Percentiles rank a stretch among this genome's conserved stretches.
These are phyloP conservation scores for Schizothecium vesticola DNA, from an alignment of 495 filamentous ascomycete species.

Conservation along the genomic window DNA sequence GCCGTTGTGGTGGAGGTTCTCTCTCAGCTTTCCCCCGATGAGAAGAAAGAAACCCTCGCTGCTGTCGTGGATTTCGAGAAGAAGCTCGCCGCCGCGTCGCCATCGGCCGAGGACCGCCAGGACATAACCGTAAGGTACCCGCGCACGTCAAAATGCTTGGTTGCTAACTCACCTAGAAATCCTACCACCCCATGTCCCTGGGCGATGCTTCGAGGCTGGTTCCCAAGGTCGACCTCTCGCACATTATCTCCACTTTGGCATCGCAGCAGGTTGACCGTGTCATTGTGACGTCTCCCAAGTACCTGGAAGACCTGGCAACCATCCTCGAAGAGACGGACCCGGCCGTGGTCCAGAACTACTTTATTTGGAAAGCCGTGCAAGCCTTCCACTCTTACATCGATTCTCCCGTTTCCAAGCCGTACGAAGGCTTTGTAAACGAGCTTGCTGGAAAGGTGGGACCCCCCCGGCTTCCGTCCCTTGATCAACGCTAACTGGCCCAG, in stretches of 20 bases:
- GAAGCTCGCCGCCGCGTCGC: slow-evolving; percentile 52
- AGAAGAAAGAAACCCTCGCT: slow-evolving; percentile 14
- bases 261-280: slow-evolving; percentile 53
- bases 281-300: slow-evolving; percentile 38
- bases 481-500: neutral
- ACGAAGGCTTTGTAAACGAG: slow-evolving; percentile 50
- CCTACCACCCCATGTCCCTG: slow-evolving; percentile 38
- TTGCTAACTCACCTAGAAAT: slow-evolving; percentile 18
- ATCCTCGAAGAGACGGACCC: slow-evolving; percentile 29
- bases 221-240: slow-evolving; percentile 51
- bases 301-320: slow-evolving; percentile 18
- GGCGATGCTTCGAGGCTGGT: slow-evolving; percentile 49
- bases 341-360: slow-evolving; percentile 31
- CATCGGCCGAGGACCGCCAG: slow-evolving; percentile 44
- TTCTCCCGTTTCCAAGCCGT: slow-evolving; percentile 52
- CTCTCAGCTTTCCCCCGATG: slow-evolving; percentile 15
- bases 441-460: slow-evolving; percentile 38
- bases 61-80: slow-evolving; percentile 51
- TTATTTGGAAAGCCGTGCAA: slow-evolving; percentile 31
- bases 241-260: slow-evolving; percentile 49
- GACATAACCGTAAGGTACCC: slow-evolving; percentile 4
- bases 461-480: neutral
- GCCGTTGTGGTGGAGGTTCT: slow-evolving; percentile 33
- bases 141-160: neutral
- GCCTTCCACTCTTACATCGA: slow-evolving; percentile 46